These are phyloP conservation scores for Euphrasia arctica DNA, from an alignment of 305 asterid species.

Conservation along the genomic window DNA sequence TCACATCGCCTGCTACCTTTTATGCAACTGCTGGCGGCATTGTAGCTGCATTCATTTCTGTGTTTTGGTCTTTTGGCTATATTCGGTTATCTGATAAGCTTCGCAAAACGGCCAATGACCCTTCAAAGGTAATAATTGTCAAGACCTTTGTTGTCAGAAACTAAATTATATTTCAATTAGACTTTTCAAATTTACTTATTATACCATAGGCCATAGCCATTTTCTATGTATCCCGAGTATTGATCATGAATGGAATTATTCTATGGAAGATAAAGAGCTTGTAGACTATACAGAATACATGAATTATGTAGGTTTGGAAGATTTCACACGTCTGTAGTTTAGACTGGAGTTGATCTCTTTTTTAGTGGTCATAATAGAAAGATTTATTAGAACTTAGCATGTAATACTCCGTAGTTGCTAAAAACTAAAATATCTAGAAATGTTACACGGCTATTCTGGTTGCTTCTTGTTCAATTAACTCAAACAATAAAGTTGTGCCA, in stretches of 20 bases:
- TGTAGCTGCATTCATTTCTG: constrained; percentile 90
- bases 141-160: not conserved
- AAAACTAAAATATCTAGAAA: constrained; percentile 5
- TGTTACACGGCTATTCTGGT: not conserved
- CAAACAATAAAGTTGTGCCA: constrained; percentile 23
- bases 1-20: constrained; percentile 86
- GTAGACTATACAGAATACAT: not conserved
- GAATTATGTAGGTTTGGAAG: too few species aligned
- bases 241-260: constrained; percentile 12
- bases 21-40: constrained; percentile 92
- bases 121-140: constrained; percentile 70
- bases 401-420: constrained; percentile 9
- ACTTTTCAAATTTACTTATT: not conserved
- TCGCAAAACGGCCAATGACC: constrained; percentile 71
- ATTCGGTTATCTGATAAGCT: constrained; percentile 81
- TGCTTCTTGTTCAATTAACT: constrained; percentile 6
- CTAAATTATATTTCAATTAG: not conserved
- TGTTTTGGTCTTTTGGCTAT: constrained; percentile 95
- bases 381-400: not conserved
- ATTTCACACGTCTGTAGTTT: too few species aligned
- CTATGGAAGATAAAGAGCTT: constrained; percentile 4
- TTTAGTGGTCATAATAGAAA: not conserved
- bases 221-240: not conserved
- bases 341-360: too few species aligned
- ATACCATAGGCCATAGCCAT: constrained; percentile 12